phyloP scores from a whole-genome alignment of 1,139 yeast genomes.

The Yamadazyma atmosphaerica region DNA sequence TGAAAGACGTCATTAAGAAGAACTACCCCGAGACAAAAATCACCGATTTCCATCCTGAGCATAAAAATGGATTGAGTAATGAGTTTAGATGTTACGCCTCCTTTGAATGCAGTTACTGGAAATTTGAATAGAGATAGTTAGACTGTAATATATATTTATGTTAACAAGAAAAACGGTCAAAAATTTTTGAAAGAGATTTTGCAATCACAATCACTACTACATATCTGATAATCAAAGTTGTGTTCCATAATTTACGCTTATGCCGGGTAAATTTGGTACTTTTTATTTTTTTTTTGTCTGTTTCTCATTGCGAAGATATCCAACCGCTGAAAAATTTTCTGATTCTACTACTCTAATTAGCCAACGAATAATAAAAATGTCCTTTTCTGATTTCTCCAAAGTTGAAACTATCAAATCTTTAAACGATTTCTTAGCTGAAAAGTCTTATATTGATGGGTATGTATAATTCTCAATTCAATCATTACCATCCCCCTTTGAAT shows the following conservation, averaged over 20 bases:
- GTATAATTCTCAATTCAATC: constrained; percentile 27
- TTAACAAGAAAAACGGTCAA: too few relatives aligned
- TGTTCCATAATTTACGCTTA: background rate
- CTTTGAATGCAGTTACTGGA: constrained; percentile 53
- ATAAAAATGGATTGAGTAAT: constrained; percentile 81
- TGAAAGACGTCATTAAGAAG: constrained; percentile 58
- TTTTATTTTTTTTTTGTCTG: background rate
- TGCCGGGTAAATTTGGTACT: background rate
- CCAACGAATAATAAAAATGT: constrained; percentile 40
- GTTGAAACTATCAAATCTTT: constrained; percentile 81
- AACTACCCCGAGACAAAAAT: constrained; percentile 64
- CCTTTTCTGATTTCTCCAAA: constrained; percentile 78
- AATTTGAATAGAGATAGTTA: constrained; percentile 16
- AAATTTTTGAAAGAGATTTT: too few relatives aligned
- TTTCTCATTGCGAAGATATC: constrained; percentile 1
- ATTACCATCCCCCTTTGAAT: constrained; percentile 8
- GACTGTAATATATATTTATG: background rate
- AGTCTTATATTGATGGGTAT: constrained; percentile 94
- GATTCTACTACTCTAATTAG: background rate
- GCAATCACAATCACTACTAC: too few relatives aligned
- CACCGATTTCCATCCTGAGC: constrained; percentile 75
- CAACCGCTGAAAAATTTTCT: constrained; percentile 12
- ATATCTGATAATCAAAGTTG: too few relatives aligned
- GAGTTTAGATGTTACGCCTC: constrained; percentile 86
- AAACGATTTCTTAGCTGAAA: constrained; percentile 85